These are phyloP conservation scores for Aphanocladium album DNA, from an alignment of 2,329 filamentous ascomycete genomes.

Conservation along the genomic window DNA sequence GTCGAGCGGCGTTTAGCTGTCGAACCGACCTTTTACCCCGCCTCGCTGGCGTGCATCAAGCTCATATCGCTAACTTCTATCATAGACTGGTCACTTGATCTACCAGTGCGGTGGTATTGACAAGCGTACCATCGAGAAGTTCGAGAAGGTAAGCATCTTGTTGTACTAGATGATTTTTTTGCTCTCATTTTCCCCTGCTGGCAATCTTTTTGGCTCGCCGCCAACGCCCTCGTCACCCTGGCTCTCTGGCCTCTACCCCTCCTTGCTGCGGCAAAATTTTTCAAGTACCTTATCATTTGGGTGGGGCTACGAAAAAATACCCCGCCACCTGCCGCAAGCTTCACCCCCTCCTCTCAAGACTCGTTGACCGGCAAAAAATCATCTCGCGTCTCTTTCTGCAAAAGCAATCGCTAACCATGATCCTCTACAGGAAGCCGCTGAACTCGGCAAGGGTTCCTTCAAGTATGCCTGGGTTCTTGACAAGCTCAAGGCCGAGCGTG, in stretches of 20 bases:
- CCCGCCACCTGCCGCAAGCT: conserved; percentile 11
- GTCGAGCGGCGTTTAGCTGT: neutral
- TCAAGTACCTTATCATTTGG: conserved; percentile 22
- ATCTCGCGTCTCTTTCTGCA: neutral
- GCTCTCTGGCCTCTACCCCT: conserved; percentile 18
- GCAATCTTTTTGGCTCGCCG: conserved; percentile 16
- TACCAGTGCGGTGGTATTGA: conserved; percentile 99
- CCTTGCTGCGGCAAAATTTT: conserved; percentile 18
- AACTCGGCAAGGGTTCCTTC: conserved; percentile 99
- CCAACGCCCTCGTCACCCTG: conserved; percentile 16
- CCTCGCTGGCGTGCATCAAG: neutral
- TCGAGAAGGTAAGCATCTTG: conserved; percentile 83
- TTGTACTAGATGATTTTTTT: conserved; percentile 4
- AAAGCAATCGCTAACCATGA: conserved; percentile 16
- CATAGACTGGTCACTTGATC: conserved; percentile 84
- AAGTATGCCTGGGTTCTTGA: conserved; percentile 99
- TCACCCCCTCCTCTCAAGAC: neutral
- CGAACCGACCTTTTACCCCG: conserved; percentile 12
- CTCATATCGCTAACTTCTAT: conserved; percentile 24
- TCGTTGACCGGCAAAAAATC: neutral
- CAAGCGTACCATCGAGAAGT: conserved; percentile 99
- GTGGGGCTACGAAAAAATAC: conserved; percentile 15
- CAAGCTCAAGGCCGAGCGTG: conserved; percentile 99
- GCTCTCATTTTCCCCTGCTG: neutral
- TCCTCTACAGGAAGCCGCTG: conserved; percentile 78